phyloP scores from a whole-genome alignment of 495 filamentous ascomycete genomes.

The Tuber aestivum region DNA sequence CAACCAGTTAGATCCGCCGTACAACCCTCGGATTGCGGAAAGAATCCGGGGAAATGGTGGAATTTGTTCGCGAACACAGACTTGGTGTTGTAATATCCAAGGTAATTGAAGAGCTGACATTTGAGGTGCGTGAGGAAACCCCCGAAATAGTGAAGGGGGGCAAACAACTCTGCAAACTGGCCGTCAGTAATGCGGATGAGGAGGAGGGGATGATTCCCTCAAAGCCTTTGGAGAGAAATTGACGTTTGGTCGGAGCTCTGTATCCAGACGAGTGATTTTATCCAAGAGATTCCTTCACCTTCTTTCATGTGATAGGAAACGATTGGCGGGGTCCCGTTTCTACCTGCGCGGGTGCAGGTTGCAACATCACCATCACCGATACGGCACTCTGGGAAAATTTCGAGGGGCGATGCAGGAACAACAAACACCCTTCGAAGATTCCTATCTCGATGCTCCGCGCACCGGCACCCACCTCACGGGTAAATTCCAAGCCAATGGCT shows the following conservation, averaged over 20 bases:
- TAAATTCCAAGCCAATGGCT: neutral
- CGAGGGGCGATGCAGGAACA: neutral
- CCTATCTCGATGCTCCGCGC: neutral
- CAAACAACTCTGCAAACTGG: constrained; percentile 73
- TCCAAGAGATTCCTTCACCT: neutral
- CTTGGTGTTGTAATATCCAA: constrained; percentile 61
- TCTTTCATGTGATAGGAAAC: neutral
- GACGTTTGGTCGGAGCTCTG: neutral
- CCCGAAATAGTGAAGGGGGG: constrained; percentile 71
- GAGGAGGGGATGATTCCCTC: constrained; percentile 19
- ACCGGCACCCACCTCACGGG: neutral
- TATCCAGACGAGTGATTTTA: neutral
- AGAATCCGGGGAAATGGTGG: constrained; percentile 72
- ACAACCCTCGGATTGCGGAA: constrained; percentile 69
- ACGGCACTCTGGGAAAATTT: neutral
- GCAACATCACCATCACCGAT: neutral
- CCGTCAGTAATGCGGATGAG: constrained; percentile 52
- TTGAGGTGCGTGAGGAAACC: constrained; percentile 59
- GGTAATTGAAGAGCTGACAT: constrained; percentile 58
- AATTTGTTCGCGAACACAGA: constrained; percentile 59
- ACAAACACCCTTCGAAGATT: neutral
- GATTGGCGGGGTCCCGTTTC: neutral
- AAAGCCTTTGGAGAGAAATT: neutral
- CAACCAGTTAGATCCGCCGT: constrained; percentile 19
- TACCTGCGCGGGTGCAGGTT: neutral